A percentile compares a stretch with the other conserved stretches of the same genome.
These are phyloP conservation scores for Leccinum rimulosum DNA, from an alignment of 768 basidiomycete species.

Conservation along the genomic window DNA sequence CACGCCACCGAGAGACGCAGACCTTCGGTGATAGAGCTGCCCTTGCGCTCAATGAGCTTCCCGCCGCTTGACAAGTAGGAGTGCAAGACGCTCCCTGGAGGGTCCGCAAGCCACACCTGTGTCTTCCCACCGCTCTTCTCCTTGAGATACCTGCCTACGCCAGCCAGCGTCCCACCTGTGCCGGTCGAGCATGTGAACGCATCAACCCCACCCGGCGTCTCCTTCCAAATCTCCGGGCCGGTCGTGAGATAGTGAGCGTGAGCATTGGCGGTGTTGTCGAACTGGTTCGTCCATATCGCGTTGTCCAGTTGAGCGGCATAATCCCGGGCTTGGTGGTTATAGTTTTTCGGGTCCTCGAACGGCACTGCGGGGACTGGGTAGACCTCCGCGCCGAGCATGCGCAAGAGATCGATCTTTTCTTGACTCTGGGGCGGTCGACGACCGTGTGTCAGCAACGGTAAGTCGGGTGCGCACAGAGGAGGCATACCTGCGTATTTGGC, in stretches of 20 bases:
- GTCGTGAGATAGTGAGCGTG: constrained; percentile 85
- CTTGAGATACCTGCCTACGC: constrained; percentile 78
- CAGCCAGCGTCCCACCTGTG: constrained; percentile 94
- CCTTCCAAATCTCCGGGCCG: constrained; percentile 96
- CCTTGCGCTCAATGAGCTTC: constrained; percentile 68
- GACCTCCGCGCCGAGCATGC: constrained; percentile 97
- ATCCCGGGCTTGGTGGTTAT: constrained; percentile 96
- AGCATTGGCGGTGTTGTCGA: constrained; percentile 94
- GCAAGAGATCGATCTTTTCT: constrained; percentile 96
- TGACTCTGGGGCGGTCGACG: constrained; percentile 65
- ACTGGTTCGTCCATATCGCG: constrained; percentile 97
- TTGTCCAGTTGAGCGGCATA: constrained; percentile 73
- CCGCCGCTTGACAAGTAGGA: constrained; percentile 81
- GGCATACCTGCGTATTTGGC: constrained; percentile 85
- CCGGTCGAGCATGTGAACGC: constrained; percentile 96
- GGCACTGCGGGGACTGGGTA: constrained; percentile 95
- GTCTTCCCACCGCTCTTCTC: constrained; percentile 76
- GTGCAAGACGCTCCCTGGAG: constrained; percentile 90
- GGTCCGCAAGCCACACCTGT: constrained; percentile 94
- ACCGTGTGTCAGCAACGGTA: neutral
- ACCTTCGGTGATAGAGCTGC: constrained; percentile 95
- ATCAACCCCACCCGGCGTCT: constrained; percentile 74
- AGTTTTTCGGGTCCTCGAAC: constrained; percentile 92
- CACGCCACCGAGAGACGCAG: constrained; percentile 1
- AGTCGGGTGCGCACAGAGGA: neutral